A percentile compares a stretch with the other conserved stretches of the same genome.
phyloP scores from a whole-genome alignment of 164 flowering plant genomes.

The Magnolia officinalis region DNA sequence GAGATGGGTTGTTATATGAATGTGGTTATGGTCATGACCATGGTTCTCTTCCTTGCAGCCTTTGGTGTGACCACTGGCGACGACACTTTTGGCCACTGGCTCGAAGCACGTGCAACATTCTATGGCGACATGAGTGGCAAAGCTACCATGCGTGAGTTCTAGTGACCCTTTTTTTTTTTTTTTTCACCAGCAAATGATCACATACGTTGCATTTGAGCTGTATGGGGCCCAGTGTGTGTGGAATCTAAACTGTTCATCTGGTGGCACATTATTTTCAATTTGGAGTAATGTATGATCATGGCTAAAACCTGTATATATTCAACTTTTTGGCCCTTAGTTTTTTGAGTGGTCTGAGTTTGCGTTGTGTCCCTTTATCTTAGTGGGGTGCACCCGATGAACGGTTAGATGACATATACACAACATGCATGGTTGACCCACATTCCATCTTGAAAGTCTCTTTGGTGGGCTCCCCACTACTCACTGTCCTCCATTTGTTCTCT shows the following conservation, averaged over 20 bases:
- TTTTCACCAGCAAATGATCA: not conserved
- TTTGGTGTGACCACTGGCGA: not conserved
- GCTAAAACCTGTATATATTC: conserved; percentile 1
- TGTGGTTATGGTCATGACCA: conserved; percentile 1
- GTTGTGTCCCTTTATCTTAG: not conserved
- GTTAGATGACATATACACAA: too few relatives aligned
- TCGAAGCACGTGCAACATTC: conserved; percentile 16
- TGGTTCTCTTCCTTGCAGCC: not conserved
- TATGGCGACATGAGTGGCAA: conserved; percentile 11
- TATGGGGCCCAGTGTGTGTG: not conserved
- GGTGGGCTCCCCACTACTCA: too few relatives aligned
- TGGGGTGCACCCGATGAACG: not conserved
- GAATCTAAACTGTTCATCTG: conserved; percentile 6
- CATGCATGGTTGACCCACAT: too few relatives aligned
- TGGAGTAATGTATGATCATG: too few relatives aligned
- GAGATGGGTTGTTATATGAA: not conserved
- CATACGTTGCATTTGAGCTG: conserved; percentile 11
- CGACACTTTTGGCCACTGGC: not conserved
- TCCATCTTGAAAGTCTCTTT: too few relatives aligned
- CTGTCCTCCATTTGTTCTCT: too few relatives aligned
- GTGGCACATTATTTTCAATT: not conserved
- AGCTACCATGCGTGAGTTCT: conserved; percentile 13
- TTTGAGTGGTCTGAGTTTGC: conserved; percentile 9
- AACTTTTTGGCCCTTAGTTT: conserved; percentile 7
- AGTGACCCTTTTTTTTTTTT: conserved; percentile 9